These are phyloP conservation scores for Apiospora saccharicola DNA, from an alignment of 2,329 filamentous ascomycete species.

Conservation along the genomic window DNA sequence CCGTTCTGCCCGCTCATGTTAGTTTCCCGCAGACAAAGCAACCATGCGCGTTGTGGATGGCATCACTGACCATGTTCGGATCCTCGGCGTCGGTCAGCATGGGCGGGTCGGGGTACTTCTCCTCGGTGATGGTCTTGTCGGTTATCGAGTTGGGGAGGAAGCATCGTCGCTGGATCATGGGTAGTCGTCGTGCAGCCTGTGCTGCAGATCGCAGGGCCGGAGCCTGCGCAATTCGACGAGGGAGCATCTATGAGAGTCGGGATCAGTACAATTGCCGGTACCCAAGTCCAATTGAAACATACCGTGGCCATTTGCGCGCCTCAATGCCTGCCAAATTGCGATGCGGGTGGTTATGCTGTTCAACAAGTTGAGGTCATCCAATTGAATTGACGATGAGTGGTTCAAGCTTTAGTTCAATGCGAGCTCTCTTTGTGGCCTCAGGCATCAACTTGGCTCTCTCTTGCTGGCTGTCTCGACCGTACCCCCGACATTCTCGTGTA, in stretches of 20 bases:
- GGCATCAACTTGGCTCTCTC: neutral
- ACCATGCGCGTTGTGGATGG: slow-evolving; percentile 28
- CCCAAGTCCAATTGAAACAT: slow-evolving; percentile 34
- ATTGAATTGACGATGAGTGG: neutral
- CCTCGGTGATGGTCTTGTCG: slow-evolving; percentile 55
- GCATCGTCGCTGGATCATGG: slow-evolving; percentile 63
- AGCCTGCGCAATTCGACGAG: slow-evolving; percentile 64
- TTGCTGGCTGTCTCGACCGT: neutral
- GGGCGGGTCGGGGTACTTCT: slow-evolving; percentile 59
- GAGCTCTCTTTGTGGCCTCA: slow-evolving; percentile 19
- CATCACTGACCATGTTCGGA: slow-evolving; percentile 66
- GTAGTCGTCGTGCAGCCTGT: slow-evolving; percentile 56
- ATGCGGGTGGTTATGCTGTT: slow-evolving; percentile 30
- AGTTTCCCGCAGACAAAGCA: slow-evolving; percentile 4
- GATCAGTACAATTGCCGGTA: neutral
- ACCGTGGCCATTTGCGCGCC: slow-evolving; percentile 46
- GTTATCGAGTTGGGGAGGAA: slow-evolving; percentile 61
- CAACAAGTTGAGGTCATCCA: slow-evolving; percentile 5
- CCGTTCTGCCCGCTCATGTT: slow-evolving; percentile 67
- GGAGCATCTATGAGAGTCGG: slow-evolving; percentile 61
- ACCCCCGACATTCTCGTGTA: neutral
- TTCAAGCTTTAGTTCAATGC: slow-evolving; percentile 16
- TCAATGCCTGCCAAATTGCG: slow-evolving; percentile 43
- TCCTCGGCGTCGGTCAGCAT: slow-evolving; percentile 66
- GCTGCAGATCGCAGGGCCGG: slow-evolving; percentile 54